phyloP scores from a whole-genome alignment of 106 monocot genomes.

The Amphibolis antarctica region DNA sequence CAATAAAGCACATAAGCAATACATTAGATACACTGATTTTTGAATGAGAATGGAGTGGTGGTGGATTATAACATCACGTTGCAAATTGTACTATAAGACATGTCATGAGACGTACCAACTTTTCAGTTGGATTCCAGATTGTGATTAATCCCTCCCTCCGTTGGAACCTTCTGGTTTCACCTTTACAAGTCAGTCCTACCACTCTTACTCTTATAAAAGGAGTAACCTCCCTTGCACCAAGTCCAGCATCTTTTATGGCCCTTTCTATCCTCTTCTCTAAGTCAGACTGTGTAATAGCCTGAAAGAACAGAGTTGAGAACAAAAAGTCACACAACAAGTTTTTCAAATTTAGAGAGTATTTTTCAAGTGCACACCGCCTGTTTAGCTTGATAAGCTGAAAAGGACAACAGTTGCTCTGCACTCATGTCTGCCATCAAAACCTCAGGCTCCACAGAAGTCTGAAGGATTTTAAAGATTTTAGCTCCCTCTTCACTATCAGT shows the following conservation, averaged over 20 bases:
- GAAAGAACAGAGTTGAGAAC: slow-evolving; percentile 2
- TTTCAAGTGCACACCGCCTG: slow-evolving; percentile 33
- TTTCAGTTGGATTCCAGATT: slow-evolving; percentile 90
- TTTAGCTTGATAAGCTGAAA: slow-evolving; percentile 61
- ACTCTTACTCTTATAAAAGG: slow-evolving; percentile 85
- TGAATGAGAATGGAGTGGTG: too few species aligned
- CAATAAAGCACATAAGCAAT: background rate
- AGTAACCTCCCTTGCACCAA: slow-evolving; percentile 66
- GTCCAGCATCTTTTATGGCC: slow-evolving; percentile 64
- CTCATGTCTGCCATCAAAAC: slow-evolving; percentile 83
- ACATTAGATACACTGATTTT: background rate
- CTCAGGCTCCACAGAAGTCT: slow-evolving; percentile 78
- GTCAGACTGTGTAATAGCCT: slow-evolving; percentile 47
- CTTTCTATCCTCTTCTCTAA: slow-evolving; percentile 66
- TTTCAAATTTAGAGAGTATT: background rate
- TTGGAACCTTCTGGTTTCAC: slow-evolving; percentile 20
- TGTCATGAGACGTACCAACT: slow-evolving; percentile 34
- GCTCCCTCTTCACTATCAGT: slow-evolving; percentile 73
- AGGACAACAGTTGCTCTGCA: slow-evolving; percentile 60
- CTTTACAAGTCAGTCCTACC: slow-evolving; percentile 39
- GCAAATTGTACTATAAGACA: background rate
- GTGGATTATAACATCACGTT: background rate
- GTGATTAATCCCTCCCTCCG: slow-evolving; percentile 55
- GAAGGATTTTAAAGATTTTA: slow-evolving; percentile 52
- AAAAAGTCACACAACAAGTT: background rate